A percentile compares a stretch with the other conserved stretches of the same genome.
These are phyloP conservation scores for Bruguiera hainesii DNA, from an alignment of 441 rosid genomes.

Conservation along the genomic window DNA sequence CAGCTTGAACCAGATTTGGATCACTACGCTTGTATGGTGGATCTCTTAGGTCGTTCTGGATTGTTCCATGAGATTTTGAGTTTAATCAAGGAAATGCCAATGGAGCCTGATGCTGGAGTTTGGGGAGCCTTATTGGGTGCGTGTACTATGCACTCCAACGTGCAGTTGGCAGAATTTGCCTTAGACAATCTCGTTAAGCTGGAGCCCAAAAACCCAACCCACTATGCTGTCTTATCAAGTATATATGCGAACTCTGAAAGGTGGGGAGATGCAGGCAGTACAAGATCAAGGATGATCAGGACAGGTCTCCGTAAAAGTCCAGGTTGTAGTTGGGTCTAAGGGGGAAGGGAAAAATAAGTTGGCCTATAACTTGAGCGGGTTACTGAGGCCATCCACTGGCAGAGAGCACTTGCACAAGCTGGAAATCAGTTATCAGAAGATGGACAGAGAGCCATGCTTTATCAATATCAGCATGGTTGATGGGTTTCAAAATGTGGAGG, in stretches of 20 bases:
- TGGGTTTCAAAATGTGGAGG: too few relatives aligned
- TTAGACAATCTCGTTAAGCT: slow-evolving; percentile 40
- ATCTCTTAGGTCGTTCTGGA: slow-evolving; percentile 83
- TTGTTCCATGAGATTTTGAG: slow-evolving; percentile 50
- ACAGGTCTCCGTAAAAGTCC: slow-evolving; percentile 30
- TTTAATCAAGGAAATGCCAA: slow-evolving; percentile 39
- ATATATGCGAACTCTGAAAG: slow-evolving; percentile 34
- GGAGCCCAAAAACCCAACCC: slow-evolving; percentile 46
- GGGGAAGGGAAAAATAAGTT: not conserved
- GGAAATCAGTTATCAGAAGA: too few relatives aligned
- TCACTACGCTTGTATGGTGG: slow-evolving; percentile 77
- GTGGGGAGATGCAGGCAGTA: slow-evolving; percentile 36
- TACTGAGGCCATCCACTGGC: too few relatives aligned
- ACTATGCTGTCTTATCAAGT: slow-evolving; percentile 34
- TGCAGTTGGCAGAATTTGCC: slow-evolving; percentile 39
- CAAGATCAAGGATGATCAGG: slow-evolving; percentile 29
- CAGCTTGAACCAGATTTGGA: slow-evolving; percentile 52
- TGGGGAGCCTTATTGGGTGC: slow-evolving; percentile 93
- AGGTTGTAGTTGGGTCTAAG: slow-evolving; percentile 43
- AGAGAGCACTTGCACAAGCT: too few relatives aligned
- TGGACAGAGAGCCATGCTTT: too few relatives aligned
- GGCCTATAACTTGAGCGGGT: too few relatives aligned
- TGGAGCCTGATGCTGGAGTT: slow-evolving; percentile 49
- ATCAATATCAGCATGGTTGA: too few relatives aligned
- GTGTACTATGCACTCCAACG: slow-evolving; percentile 64